Evolutionary conservation across 2,329 filamentous ascomycete species (phyloP).

Genomic region (Blastomyces gilchristii): DNA sequence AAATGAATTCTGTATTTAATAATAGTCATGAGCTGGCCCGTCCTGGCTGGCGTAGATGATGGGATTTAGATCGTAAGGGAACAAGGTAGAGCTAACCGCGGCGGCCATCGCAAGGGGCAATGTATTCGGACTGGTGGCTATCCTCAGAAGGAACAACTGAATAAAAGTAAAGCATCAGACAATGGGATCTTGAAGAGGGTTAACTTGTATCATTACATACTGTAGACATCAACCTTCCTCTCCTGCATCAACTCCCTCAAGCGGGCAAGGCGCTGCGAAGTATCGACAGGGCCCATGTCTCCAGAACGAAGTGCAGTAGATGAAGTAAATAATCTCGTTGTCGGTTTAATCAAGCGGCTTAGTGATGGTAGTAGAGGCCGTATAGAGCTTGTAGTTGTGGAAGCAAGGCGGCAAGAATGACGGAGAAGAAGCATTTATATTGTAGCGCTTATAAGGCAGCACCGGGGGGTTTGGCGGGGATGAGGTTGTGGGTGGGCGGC

Average conservation of each 20-base stretch:
- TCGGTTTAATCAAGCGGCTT: constrained; percentile 19
- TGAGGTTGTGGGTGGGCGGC: constrained; percentile 10
- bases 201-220: constrained; percentile 43
- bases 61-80: not conserved
- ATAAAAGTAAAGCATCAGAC: constrained; percentile 28
- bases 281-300: constrained; percentile 72
- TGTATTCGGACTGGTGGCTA: constrained; percentile 95
- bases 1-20: constrained; percentile 58
- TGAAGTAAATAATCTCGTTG: constrained; percentile 31
- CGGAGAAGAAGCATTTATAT: constrained; percentile 23
- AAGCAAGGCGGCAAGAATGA: constrained; percentile 7
- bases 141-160: constrained; percentile 93
- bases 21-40: constrained; percentile 7
- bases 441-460: constrained; percentile 10
- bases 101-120: constrained; percentile 85
- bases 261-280: constrained; percentile 61
- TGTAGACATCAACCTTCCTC: constrained; percentile 80
- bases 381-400: constrained; percentile 2
- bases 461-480: not conserved
- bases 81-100: constrained; percentile 45
- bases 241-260: constrained; percentile 81
- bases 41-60: not conserved
- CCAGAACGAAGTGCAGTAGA: constrained; percentile 28
- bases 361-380: constrained; percentile 9
- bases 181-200: constrained; percentile 14